Conservation (phyloP, 805 yeast species). For the Cyberlindnera bimundalis region DNA sequence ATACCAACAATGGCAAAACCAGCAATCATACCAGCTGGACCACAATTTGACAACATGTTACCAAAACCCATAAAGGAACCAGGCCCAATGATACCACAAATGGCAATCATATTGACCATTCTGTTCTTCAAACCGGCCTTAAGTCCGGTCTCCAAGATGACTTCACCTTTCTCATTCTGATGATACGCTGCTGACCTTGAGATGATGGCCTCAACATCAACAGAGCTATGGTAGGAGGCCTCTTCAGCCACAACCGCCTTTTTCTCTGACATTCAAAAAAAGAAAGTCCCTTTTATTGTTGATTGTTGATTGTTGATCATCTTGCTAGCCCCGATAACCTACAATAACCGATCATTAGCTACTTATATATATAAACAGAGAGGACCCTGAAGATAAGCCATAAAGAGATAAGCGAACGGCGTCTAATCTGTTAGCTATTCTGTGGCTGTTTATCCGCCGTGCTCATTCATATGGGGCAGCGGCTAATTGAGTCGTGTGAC, state of each 20-base stretch:
- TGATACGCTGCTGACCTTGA: conserved; percentile 13
- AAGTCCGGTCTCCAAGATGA: conserved; percentile 33
- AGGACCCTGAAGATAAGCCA: too few species aligned
- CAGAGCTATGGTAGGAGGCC: not conserved
- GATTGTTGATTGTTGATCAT: too few species aligned
- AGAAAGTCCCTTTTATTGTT: too few species aligned
- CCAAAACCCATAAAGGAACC: conserved; percentile 56
- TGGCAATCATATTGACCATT: conserved; percentile 47
- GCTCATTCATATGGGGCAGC: too few species aligned
- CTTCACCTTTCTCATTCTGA: conserved; percentile 24
- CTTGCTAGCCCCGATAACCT: too few species aligned
- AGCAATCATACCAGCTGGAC: conserved; percentile 50
- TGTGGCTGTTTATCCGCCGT: too few species aligned
- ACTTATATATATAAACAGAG: too few species aligned
- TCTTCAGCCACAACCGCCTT: not conserved
- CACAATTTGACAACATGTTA: conserved; percentile 44
- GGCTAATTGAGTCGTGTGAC: too few species aligned
- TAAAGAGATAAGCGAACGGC: too few species aligned
- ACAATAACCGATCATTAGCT: too few species aligned
- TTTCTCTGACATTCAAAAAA: conserved; percentile 1
- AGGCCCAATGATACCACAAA: conserved; percentile 61
- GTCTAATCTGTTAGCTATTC: too few species aligned
- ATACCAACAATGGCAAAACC: conserved; percentile 53
- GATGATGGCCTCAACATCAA: conserved; percentile 1
- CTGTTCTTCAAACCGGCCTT: conserved; percentile 48